Conservation (phyloP, 1,139 yeast species). For the Yamadazyma pseudoaaseri region DNA sequence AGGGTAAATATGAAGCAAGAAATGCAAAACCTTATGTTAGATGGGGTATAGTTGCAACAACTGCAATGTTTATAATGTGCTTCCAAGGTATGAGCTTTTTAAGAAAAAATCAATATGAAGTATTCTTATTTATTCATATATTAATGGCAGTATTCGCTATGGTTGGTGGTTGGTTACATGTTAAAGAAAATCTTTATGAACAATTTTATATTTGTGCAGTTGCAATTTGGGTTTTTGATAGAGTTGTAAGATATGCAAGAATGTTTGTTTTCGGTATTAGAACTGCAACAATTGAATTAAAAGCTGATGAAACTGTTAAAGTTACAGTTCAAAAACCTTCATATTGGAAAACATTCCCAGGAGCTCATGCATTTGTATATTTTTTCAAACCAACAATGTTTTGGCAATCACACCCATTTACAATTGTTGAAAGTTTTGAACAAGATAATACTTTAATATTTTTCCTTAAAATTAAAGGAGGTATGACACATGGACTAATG, state of each 20-base stretch:
- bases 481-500: constrained; percentile 42
- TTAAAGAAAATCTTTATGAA: constrained; percentile 40
- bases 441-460: constrained; percentile 30
- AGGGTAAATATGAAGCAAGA: constrained; percentile 36
- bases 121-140: constrained; percentile 60
- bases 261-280: constrained; percentile 48
- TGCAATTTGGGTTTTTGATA: constrained; percentile 66
- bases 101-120: constrained; percentile 61
- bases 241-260: constrained; percentile 51
- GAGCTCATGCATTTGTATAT: constrained; percentile 39
- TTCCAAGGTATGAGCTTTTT: constrained; percentile 50
- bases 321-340: constrained; percentile 34
- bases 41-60: constrained; percentile 56
- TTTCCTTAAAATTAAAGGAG: constrained; percentile 43
- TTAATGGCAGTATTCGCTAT: constrained; percentile 55
- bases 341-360: constrained; percentile 41
- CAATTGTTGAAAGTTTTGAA: constrained; percentile 39
- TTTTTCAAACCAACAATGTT: constrained; percentile 41
- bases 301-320: constrained; percentile 46
- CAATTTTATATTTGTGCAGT: constrained; percentile 51
- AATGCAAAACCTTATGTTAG: constrained; percentile 37
- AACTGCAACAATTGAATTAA: constrained; percentile 47
- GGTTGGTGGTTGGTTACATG: constrained; percentile 62
- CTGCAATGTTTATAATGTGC: constrained; percentile 37
- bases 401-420: constrained; percentile 62